phyloP scores from a whole-genome alignment of 805 yeast species.

The Zygotorulaspora danielsina region DNA sequence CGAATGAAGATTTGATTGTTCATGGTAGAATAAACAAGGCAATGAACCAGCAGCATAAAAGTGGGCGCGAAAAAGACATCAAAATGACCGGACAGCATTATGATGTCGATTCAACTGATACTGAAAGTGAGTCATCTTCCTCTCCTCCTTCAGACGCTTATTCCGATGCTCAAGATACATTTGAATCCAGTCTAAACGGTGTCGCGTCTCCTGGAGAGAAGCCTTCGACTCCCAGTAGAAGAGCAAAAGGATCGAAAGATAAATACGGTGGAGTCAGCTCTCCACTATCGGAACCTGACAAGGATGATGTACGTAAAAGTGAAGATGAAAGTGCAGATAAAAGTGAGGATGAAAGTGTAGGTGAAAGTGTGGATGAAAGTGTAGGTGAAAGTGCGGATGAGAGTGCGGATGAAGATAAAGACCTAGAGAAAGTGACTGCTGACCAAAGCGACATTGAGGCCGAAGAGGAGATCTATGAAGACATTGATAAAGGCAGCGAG shows the following conservation, averaged over 20 bases:
- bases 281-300: not conserved
- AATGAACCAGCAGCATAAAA: slow-evolving; percentile 7
- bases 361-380: not conserved
- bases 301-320: not conserved
- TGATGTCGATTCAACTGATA: slow-evolving; percentile 4
- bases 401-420: slow-evolving; percentile 18
- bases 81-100: slow-evolving; percentile 5
- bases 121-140: slow-evolving; percentile 3
- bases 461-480: slow-evolving; percentile 4
- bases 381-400: not conserved
- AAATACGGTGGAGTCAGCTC: not conserved
- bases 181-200: slow-evolving; percentile 3
- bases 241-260: not conserved
- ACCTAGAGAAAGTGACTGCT: not conserved
- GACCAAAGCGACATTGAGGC: slow-evolving; percentile 4
- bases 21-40: not conserved
- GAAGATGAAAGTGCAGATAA: not conserved
- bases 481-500: slow-evolving; percentile 4
- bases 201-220: too few relatives aligned
- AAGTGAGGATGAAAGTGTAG: not conserved
- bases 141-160: slow-evolving; percentile 12
- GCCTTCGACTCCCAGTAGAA: slow-evolving; percentile 1
- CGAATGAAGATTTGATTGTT: not conserved
- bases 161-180: slow-evolving; percentile 13
- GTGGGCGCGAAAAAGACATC: not conserved